Base-by-base conservation (phyloP, 2,329 filamentous ascomycete species). In the Claviceps pusilla region DNA sequence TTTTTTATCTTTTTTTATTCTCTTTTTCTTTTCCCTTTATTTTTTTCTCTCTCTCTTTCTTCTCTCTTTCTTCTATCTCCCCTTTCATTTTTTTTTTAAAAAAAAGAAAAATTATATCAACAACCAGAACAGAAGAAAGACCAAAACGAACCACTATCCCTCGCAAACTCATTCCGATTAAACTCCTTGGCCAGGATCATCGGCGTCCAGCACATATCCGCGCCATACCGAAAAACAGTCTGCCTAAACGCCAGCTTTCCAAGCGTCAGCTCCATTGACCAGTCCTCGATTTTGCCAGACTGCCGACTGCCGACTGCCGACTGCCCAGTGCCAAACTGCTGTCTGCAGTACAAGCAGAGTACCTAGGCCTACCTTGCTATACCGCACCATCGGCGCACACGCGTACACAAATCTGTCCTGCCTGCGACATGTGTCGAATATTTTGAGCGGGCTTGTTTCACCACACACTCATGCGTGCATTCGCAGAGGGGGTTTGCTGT, bases 101-200 rank as follows among this genome's bases (percentile, higher is more conserved):
- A 35, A 35, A 35, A 35, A 35, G 4, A 35, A 35, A 35, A 35
- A 35, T 24, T 24, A 24, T 24, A 24, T 24, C 24, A 24, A 35
- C 7, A 50, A 45, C 10, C 31, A 16, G 50, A 16, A 33, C 1
- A 19, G n/a, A n/a, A 12, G 11, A 48, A 43, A 39, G 14, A 4
- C 11, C 29, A 19, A 42, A 29, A 29, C 67, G 50, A 58, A 79
- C 78, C 81, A 63, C 78, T 81, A 57, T 83, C 77, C 54, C 82
- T 72, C 51, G 82, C 82, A 59, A 78, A 69, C 24, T 68, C 64
- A 61, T 72, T 83, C 29, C 82, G 73, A 68, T 84, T 84, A 65
- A 84, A 85, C 63, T 84, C 82, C 62, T 84, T 84, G 52, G 82
- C 80, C 3, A 84, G 70, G 54, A 84, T 79, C 84, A 87, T 87